Base-by-base conservation (phyloP, 169 alveolate genomes). In the Plasmodium relictum region DNA sequence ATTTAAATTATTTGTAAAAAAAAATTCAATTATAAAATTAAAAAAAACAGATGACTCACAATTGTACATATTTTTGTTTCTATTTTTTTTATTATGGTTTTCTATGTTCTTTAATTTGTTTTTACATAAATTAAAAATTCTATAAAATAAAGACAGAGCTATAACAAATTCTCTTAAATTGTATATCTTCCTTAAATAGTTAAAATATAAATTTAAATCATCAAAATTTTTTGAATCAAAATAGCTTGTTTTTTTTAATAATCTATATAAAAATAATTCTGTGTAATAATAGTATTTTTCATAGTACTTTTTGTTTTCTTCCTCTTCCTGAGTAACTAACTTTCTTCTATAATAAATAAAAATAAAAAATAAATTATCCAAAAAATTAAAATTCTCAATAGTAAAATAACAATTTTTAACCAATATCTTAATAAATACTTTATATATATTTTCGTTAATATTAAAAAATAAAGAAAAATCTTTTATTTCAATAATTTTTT, bases 341-440 rank as follows among this genome's bases (percentile, higher is more conserved):
- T 22, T 86, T 24, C 45, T 86, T 63, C 71, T 86, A 56, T 66
- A 86, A 39, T 70, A 72, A 31, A 65, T 42, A 26, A 86, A 86
- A 45, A 86, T 14, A 2, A 12, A 16, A 18, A 86, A 71, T 22
- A 86, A 37, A 71, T 42, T 44, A 39, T 71, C 74, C 8, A 86
- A 70, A n/a, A 86, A 31, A 45, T 72, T 71, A 44, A 26, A 86
- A 72, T 62, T 71, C 24, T 86, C 92, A 3, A 70, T 39, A 0
- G 92, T 71, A 24, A 86, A 58, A 86, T 86, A 86, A 58, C 52
- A 37, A n/a, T 70, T 86, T 63, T 86, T 87, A 10, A 86, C 45
- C 58, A 70, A 71, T 16, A 14, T 10, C 10, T 86, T 86, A 0
- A 86, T 39, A 50, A 71, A 61, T 61, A 86, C 44, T 22, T 42